Evolutionary conservation across 371 early-diverging fungal species (phyloP).

Genomic region (Mucor racemosus): DNA sequence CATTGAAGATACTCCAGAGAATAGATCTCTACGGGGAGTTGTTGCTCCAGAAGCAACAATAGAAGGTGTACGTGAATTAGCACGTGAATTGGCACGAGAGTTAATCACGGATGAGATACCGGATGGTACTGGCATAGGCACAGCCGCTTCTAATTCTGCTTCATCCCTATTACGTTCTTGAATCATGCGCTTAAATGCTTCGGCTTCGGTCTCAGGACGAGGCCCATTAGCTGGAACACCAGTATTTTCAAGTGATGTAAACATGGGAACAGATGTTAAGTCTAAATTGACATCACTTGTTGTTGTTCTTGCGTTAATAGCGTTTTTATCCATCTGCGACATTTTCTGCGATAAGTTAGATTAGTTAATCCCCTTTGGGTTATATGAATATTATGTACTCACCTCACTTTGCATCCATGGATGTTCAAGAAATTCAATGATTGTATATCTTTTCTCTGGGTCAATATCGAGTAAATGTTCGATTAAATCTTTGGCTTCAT

Average conservation of each 20-base stretch:
- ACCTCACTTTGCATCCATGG: constrained; percentile 73
- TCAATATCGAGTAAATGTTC: constrained; percentile 63
- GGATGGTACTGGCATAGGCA: constrained; percentile 17
- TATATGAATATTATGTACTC: not conserved
- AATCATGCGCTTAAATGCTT: constrained; percentile 33
- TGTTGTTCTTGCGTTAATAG: constrained; percentile 12
- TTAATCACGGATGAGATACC: constrained; percentile 32
- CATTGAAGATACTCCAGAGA: constrained; percentile 56
- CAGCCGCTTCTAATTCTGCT: constrained; percentile 29
- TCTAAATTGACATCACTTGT: constrained; percentile 3
- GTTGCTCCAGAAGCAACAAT: constrained; percentile 24
- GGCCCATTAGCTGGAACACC: constrained; percentile 1
- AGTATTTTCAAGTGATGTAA: constrained; percentile 11
- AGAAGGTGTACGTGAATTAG: constrained; percentile 29
- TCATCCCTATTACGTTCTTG: constrained; percentile 32
- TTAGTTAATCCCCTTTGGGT: not conserved
- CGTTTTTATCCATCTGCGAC: constrained; percentile 6
- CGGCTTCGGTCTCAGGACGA: constrained; percentile 28
- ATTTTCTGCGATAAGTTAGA: constrained; percentile 8
- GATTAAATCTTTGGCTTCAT: constrained; percentile 77
- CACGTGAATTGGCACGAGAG: constrained; percentile 35
- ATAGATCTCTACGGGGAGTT: constrained; percentile 42
- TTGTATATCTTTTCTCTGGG: constrained; percentile 58
- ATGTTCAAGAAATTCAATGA: constrained; percentile 73
- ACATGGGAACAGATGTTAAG: constrained; percentile 12